Base-by-base conservation (phyloP, 208 protist genomes). In the Tetramitus jugosus region DNA sequence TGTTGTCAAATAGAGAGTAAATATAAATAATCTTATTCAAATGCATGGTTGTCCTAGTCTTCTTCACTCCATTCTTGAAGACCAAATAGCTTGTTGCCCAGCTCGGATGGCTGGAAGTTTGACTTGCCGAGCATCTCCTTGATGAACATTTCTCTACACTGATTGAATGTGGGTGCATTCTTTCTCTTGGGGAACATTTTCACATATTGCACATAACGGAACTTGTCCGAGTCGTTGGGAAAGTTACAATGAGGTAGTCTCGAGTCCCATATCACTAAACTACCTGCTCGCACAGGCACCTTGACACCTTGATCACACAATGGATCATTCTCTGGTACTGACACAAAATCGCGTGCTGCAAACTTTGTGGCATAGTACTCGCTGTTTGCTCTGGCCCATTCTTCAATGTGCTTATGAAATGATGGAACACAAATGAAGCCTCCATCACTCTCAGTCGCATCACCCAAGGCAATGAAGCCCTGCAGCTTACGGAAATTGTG, bases 361-460 rank as follows among this genome's bases (percentile, higher is more conserved):
- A 14, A 26, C 0, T 6, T 8, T 0, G 39, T n/a, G 20, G 40
- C n/a, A 14, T 46, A 1, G 4, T 17, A 17, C 20, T n/a, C 26
- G 4, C 0, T 17, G 20, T 42, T 13, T 45, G 13, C 20, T 35
- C 53, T 43, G 10, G 10, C 3, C 2, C 37, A 74, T 52, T 74
- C 40, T 20, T 39, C 1, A 3, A 52, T 10, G 23, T 53, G 39
- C 0, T 39, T 3, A 37, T 33, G 23, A 23, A 53, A 53, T n/a
- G 45, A 42, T 42, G 69, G 69, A 20, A 76, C 35, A 14, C 29
- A 60, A n/a, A 40, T 0, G 40, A 76, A 76, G 40, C 69, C 69
- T 13, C 69, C 69, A 56, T 53, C 42, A 29, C 43, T 7, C 13
- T 76, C 69, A 37, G 7, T 56, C n/a, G 43, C 4, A 10, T 76